phyloP scores from a whole-genome alignment of 2,329 filamentous ascomycete species.

The Tothia fuscella region DNA sequence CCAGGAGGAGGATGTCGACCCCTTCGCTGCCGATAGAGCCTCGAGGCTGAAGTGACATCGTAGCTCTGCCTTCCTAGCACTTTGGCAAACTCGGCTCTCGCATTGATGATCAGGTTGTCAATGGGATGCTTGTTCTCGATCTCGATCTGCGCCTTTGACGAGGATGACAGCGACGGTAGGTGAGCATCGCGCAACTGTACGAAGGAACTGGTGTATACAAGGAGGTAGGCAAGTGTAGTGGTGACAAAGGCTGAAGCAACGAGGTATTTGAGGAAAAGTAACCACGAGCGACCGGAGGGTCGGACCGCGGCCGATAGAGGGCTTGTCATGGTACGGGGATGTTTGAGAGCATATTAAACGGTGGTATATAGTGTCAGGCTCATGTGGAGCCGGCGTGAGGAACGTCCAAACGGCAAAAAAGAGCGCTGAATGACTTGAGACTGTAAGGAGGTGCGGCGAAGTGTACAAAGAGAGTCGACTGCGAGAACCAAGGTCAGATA shows the following conservation, averaged over 20 bases:
- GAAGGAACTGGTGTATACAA: not conserved
- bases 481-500: too few species aligned
- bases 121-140: constrained; percentile 1
- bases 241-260: not conserved
- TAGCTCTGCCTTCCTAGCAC: not conserved
- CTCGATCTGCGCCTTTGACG: not conserved
- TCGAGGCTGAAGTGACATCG: constrained; percentile 25
- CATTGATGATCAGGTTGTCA: constrained; percentile 2
- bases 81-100: not conserved
- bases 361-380: too few species aligned
- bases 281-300: constrained; percentile 1
- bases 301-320: not conserved
- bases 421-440: too few species aligned
- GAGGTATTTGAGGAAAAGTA: not conserved
- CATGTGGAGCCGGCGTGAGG: too few species aligned
- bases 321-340: not conserved
- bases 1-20: constrained; percentile 39
- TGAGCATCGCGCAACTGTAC: not conserved
- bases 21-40: constrained; percentile 30
- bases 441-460: too few species aligned
- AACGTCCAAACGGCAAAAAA: not conserved
- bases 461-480: too few species aligned
- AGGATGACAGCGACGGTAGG: not conserved
- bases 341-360: too few species aligned
- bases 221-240: not conserved